A percentile compares a stretch with the other conserved stretches of the same genome.
phyloP scores from a whole-genome alignment of 345 rosid genomes.

The Angophora floribunda region DNA sequence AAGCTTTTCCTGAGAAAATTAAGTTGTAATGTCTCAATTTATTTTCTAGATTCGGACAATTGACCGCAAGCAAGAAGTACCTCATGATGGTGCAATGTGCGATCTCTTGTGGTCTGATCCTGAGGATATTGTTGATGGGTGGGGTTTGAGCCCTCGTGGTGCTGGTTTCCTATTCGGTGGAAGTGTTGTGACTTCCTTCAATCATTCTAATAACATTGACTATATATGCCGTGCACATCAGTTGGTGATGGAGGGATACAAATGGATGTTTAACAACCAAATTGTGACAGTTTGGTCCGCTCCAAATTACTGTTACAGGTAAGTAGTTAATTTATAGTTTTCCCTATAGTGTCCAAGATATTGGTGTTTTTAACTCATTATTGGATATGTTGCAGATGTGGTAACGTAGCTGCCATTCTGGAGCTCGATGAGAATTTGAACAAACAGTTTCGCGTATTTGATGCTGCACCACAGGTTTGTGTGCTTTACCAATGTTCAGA shows the following conservation, averaged over 20 bases:
- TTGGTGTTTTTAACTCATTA: not conserved
- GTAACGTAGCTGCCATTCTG: conserved; percentile 91
- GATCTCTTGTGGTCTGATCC: conserved; percentile 99
- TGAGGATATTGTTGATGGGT: conserved; percentile 91
- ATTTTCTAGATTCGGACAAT: conserved; percentile 72
- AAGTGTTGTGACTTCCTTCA: conserved; percentile 81
- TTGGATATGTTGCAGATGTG: conserved; percentile 54
- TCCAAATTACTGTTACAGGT: conserved; percentile 99
- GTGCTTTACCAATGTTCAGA: not conserved
- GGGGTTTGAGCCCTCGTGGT: conserved; percentile 99
- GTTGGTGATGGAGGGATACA: conserved; percentile 97
- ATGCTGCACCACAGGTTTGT: conserved; percentile 88
- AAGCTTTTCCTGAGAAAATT: not conserved
- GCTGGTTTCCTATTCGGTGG: conserved; percentile 92
- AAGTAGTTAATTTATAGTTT: not conserved
- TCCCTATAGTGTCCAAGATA: not conserved
- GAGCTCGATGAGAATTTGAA: conserved; percentile 83
- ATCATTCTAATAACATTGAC: conserved; percentile 77
- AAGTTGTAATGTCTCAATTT: not conserved
- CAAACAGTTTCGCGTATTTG: conserved; percentile 80
- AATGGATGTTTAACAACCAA: conserved; percentile 94
- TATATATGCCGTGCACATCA: conserved; percentile 96
- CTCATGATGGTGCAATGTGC: conserved; percentile 99
- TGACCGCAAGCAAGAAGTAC: conserved; percentile 98
- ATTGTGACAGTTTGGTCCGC: conserved; percentile 99